Conservation (phyloP, 2,329 filamentous ascomycete species). For the Clonostachys rosea region DNA sequence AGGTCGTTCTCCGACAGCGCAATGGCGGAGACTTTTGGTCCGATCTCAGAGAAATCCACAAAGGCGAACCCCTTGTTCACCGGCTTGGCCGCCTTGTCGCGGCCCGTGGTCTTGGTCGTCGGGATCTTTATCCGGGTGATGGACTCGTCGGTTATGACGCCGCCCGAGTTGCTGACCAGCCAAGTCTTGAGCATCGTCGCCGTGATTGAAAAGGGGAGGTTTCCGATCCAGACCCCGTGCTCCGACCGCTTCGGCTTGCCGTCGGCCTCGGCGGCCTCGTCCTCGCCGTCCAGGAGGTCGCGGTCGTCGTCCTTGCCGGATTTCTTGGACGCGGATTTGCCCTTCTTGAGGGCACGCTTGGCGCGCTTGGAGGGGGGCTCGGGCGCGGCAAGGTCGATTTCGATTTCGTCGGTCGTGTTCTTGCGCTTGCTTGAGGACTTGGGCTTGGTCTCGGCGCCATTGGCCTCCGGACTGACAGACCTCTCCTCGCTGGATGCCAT, state of each 20-base stretch:
- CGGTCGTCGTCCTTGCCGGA: slow-evolving; percentile 25
- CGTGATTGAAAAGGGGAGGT: slow-evolving; percentile 79
- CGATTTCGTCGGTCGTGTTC: slow-evolving; percentile 65
- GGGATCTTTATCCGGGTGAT: slow-evolving; percentile 87
- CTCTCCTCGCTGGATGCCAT: too few species aligned
- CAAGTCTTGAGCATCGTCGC: slow-evolving; percentile 73
- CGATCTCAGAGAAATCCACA: slow-evolving; percentile 76
- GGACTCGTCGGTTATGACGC: slow-evolving; percentile 58
- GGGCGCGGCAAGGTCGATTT: slow-evolving; percentile 84
- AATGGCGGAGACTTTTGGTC: slow-evolving; percentile 72
- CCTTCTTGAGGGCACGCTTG: slow-evolving; percentile 84
- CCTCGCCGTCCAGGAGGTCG: slow-evolving; percentile 14
- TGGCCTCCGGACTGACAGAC: too few species aligned
- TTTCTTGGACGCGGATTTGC: slow-evolving; percentile 50
- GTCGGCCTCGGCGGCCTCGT: slow-evolving; percentile 25
- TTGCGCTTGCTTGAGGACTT: slow-evolving; percentile 57
- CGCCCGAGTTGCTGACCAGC: slow-evolving; percentile 68
- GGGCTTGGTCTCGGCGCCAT: too few species aligned
- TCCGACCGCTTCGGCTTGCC: slow-evolving; percentile 60
- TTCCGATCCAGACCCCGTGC: slow-evolving; percentile 93
- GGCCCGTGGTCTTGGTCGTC: slow-evolving; percentile 44
- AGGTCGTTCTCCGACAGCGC: slow-evolving; percentile 82
- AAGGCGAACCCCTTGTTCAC: slow-evolving; percentile 95
- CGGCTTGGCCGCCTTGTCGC: slow-evolving; percentile 22
- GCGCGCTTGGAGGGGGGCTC: slow-evolving; percentile 95